Evolutionary conservation across 257 asterid genomes (phyloP), one percentile per base, ranked within the genome.

Genomic region (Sherardia arvensis): DNA sequence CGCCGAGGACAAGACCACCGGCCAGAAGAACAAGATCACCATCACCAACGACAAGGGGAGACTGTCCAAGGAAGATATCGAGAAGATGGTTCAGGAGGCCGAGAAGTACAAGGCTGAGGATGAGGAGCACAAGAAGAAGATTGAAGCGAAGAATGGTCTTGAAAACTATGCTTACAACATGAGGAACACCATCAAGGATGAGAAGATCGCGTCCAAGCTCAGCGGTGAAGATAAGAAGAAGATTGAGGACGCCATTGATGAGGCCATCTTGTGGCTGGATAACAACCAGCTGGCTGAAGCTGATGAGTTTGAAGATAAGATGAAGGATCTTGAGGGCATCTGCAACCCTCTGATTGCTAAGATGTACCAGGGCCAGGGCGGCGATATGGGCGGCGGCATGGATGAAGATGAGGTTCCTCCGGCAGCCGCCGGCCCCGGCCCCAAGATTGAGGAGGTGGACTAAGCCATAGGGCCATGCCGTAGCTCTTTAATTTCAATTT

Each of bases 1-100:
- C 5, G 80, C 80, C 0, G 80, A 76, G 74, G 77, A 72, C 43
- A 76, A 76, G 23, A 76, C 80, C 18, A 76, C 80, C 1, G 77
- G 80, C 0, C 80, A 76, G 64, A 76, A 76, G 71, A 76, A 59
- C 64, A 76, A 76, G 69, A 76, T 71, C 5, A 76, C 80, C n/a
- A 76, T 76, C n/a, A 76, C 80, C 4, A 76, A 76, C 1, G 80
- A 76, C 67, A 71, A 76, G 63, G 80, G 80, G 4, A 67, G 80
- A 0, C 9, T 75, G 7, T 71, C 80, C 0, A 75, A 75, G 64
- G 79, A 75, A 8, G 79, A 75, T 8, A 75, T 75, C 10, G 76
- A 70, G 70, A 75, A 75, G 62, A 62, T 75, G 80, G 80, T 75
- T 7, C 74, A 75, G 58, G 80, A 75, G 59, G 76, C 80, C 0